Percentiles rank a stretch among this genome's conserved stretches.
Evolutionary conservation across 2,329 filamentous ascomycete species (phyloP).

Genomic region (Myriangium duriaei): DNA sequence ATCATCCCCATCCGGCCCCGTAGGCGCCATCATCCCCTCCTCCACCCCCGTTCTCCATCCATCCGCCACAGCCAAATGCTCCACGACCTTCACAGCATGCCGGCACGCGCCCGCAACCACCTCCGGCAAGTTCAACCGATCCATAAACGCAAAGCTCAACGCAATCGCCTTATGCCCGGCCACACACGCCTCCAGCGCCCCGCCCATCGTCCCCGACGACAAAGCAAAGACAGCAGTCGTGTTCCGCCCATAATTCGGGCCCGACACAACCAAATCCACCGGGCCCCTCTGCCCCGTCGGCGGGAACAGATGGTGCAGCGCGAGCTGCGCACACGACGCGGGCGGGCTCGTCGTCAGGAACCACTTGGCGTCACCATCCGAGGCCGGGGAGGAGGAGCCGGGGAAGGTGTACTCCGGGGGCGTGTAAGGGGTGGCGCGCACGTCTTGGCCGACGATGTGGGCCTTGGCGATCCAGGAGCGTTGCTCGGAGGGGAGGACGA

Average conservation of each 20-base stretch:
- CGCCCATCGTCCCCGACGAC: conserved; percentile 37
- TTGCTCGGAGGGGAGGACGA: conserved; percentile 81
- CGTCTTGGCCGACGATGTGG: conserved; percentile 72
- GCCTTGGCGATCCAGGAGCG: conserved; percentile 98
- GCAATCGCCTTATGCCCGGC: conserved; percentile 53
- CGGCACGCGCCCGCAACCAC: conserved; percentile 67
- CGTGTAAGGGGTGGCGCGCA: conserved; percentile 51
- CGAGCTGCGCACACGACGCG: conserved; percentile 38
- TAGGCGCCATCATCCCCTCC: conserved; percentile 45
- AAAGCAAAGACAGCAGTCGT: conserved; percentile 38
- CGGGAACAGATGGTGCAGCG: conserved; percentile 34
- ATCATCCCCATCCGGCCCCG: not conserved
- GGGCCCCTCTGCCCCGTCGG: conserved; percentile 23
- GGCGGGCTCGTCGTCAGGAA: conserved; percentile 39
- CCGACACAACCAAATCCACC: conserved; percentile 36
- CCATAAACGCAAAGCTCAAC: conserved; percentile 81
- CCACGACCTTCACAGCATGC: conserved; percentile 64
- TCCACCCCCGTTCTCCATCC: conserved; percentile 66
- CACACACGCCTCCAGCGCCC: conserved; percentile 37
- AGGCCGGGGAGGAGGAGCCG: conserved; percentile 15
- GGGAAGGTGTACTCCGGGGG: conserved; percentile 16
- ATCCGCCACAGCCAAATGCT: conserved; percentile 68
- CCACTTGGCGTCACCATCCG: conserved; percentile 30
- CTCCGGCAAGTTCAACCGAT: conserved; percentile 65
- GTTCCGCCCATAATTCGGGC: conserved; percentile 34